Evolutionary conservation across 169 alveolate species (phyloP), one percentile per base, ranked within the genome.

Genomic region (Theileria annulata): DNA sequence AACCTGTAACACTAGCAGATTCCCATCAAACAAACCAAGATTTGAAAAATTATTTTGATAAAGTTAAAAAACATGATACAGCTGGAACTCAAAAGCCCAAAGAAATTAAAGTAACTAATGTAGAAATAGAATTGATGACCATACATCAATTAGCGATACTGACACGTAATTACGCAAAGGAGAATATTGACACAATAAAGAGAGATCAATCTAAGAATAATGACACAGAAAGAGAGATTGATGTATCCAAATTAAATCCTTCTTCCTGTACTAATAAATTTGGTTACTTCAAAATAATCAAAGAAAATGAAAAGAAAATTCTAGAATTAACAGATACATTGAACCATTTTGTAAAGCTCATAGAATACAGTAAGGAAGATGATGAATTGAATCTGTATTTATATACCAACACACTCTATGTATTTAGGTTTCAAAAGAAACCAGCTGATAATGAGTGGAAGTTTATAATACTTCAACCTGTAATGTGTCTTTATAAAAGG

Each of bases 351-450:
- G 13, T 42, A 42, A 42, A 42, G 51, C 13, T 42, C 6, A 42
- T 42, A 42, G 51, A 42, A 17, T 42, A 10, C 51, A 42, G 6
- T 42, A 42, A 42, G 15, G 51, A 42, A 42, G 15, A 42, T 42
- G 51, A 42, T 8, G 51, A 42, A 42, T 42, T 56, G 66, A 56
- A 21, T 12, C 35, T 56, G 3, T 56, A 56, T 25, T 25, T 56
- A 25, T 56, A 56, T 8, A 56, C 66, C 2, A 56, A 56, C 66
- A 56, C 66, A n/a, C 66, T 56, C 35, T 56, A 21, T 25, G 66
- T 56, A 10, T 56, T 56, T 25, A 25, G 28, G n/a, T 56, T 5
- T 25, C 27, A 8, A 25, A 56, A 56, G 31, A 56, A 42, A 2
- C 51, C 51, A 12, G 19, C 51, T 42, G 13, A 17, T 42, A 8